Evolutionary conservation across 495 filamentous ascomycete genomes (phyloP), one percentile per base, ranked within the genome.

Genomic region (Mytilinidion resinicola): DNA sequence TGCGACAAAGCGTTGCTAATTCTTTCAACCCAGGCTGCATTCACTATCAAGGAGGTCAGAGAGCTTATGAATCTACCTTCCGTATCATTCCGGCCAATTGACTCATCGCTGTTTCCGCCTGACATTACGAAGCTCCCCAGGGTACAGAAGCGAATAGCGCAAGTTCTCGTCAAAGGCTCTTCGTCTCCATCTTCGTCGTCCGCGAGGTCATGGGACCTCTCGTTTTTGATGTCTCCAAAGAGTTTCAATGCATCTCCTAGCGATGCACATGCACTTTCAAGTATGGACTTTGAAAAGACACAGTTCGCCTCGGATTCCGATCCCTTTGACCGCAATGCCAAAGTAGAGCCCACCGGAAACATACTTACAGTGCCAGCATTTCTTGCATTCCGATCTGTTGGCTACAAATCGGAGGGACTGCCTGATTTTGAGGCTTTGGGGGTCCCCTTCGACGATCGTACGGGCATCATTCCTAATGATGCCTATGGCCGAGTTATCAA

Each of bases 21-120:
- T 14, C 30, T n/a, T 38, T 12, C 39, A 15, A 9, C 37, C 44
- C 61, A 92, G 84, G 91, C 89, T 11, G 79, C 93, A 0, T 97
- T 96, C 68, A 96, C 95, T 0, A 92, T 95, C 60, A 97, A 95
- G 70, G 93, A 98, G 70, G 71, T 89, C 1, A 83, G 93, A 4
- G 93, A 97, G 67, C 75, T 96, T 0, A 81, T 96, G 63, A 85
- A 88, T 37, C 77, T 97, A n/a, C 82, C 82, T 1, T 70, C 69
- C 1, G 86, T 95, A 3, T 77, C 77, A 17, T 93, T 96, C 62
- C 81, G 85, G 41, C 81, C 85, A 8, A 76, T 92, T 30, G 80
- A 87, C 51, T 65, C 72, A 21, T 74, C 80, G 4, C 73, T 95
- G 30, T 85, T 90, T 11, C 74, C 77, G 6, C 54, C 66, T 5